These are phyloP conservation scores for Tetracladium setigerum DNA, from an alignment of 495 filamentous ascomycete species.

Conservation along the genomic window DNA sequence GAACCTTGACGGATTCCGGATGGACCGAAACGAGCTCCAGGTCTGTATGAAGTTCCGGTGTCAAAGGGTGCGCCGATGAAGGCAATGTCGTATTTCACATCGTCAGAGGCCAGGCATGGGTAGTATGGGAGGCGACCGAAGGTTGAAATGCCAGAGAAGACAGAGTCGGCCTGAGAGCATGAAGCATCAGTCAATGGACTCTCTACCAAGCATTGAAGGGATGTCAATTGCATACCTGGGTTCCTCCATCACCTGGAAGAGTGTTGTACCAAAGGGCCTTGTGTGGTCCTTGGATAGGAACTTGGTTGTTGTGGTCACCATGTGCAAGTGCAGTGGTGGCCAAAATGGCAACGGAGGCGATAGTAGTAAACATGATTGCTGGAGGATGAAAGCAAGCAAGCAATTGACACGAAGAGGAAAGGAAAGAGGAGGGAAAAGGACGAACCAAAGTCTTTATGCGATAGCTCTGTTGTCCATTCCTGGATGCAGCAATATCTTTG, in stretches of 20 bases:
- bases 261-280: slow-evolving; percentile 46
- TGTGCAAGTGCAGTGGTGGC: slow-evolving; percentile 21
- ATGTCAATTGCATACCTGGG: slow-evolving; percentile 32
- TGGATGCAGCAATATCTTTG: neutral
- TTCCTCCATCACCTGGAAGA: slow-evolving; percentile 49
- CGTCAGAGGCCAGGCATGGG: slow-evolving; percentile 65
- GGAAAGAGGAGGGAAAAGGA: neutral
- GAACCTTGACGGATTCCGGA: slow-evolving; percentile 75
- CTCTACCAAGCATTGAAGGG: neutral
- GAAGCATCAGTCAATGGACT: neutral
- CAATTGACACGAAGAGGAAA: slow-evolving; percentile 6
- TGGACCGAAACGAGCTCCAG: slow-evolving; percentile 78
- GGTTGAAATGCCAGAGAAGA: slow-evolving; percentile 54
- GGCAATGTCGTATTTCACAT: slow-evolving; percentile 67
- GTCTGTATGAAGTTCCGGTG: slow-evolving; percentile 67
- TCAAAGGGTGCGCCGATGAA: slow-evolving; percentile 58
- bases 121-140: slow-evolving; percentile 74
- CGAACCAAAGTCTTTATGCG: slow-evolving; percentile 8
- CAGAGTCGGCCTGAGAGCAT: slow-evolving; percentile 35
- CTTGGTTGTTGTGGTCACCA: slow-evolving; percentile 30
- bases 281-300: slow-evolving; percentile 36
- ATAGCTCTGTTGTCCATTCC: slow-evolving; percentile 16
- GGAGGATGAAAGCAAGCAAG: neutral
- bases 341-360: slow-evolving; percentile 12
- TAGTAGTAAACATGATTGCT: slow-evolving; percentile 18